Conservation (phyloP, 345 rosid species). For the Psidium guajava region DNA sequence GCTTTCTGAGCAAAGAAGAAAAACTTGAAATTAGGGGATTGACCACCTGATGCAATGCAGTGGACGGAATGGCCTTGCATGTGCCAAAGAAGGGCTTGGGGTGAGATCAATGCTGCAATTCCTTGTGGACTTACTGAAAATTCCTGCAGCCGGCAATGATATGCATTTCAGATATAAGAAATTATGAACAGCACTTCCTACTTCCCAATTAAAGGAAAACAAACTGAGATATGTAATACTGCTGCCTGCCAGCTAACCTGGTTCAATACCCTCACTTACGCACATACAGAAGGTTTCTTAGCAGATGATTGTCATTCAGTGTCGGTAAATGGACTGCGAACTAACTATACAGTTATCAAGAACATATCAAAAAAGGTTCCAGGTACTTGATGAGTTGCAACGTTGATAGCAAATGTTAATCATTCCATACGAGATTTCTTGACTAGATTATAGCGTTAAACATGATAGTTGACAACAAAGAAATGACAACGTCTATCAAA, state of each 20-base stretch:
- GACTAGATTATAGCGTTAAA: not conserved
- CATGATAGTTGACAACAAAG: not conserved
- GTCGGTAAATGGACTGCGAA: not conserved
- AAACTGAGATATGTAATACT: not conserved
- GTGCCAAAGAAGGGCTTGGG: slow-evolving; percentile 71
- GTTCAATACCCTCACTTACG: not conserved
- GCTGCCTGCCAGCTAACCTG: not conserved
- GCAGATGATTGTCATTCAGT: not conserved
- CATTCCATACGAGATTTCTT: not conserved
- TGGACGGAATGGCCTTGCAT: slow-evolving; percentile 81
- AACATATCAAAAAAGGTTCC: not conserved
- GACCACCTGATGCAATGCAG: slow-evolving; percentile 95
- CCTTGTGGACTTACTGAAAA: slow-evolving; percentile 56
- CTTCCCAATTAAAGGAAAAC: not conserved
- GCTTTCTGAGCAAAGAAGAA: slow-evolving; percentile 92
- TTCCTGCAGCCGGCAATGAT: slow-evolving; percentile 38
- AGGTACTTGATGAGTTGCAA: not conserved
- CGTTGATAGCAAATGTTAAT: not conserved
- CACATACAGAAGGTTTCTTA: not conserved
- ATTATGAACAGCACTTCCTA: not conserved
- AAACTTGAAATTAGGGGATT: slow-evolving; percentile 79
- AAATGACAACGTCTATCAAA: not conserved
- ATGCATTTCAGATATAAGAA: not conserved
- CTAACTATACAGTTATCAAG: not conserved
- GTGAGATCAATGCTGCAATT: slow-evolving; percentile 48